These are phyloP conservation scores for Chaetomium sp. DNA, from an alignment of 2,329 filamentous ascomycete genomes.

Conservation along the genomic window DNA sequence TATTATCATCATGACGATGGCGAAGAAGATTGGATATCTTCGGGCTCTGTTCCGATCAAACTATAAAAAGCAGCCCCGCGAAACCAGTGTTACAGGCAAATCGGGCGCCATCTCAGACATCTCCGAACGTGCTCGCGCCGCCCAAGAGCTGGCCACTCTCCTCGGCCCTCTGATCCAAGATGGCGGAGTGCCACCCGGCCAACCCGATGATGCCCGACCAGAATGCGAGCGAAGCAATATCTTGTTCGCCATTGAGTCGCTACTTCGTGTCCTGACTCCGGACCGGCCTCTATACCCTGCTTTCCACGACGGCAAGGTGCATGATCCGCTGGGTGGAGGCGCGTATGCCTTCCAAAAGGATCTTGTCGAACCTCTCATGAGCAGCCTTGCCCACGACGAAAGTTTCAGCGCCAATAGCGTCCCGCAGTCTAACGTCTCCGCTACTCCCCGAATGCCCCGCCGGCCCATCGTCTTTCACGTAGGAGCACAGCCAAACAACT, in stretches of 20 bases:
- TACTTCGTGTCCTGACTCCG: neutral
- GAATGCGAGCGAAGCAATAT: neutral
- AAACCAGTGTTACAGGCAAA: too few relatives aligned
- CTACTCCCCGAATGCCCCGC: neutral
- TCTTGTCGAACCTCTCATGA: neutral
- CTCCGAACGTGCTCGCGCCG: too few relatives aligned
- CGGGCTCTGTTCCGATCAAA: too few relatives aligned
- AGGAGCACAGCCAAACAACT: slow-evolving; percentile 11
- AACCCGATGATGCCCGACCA: too few relatives aligned
- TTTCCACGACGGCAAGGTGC: slow-evolving; percentile 8
- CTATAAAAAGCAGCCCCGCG: too few relatives aligned
- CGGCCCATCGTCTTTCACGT: slow-evolving; percentile 8
- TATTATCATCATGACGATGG: too few relatives aligned
- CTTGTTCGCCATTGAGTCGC: neutral
- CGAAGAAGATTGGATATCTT: too few relatives aligned
- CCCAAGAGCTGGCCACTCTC: too few relatives aligned
- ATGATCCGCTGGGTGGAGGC: slow-evolving; percentile 9
- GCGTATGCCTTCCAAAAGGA: slow-evolving; percentile 10
- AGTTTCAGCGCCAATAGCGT: neutral
- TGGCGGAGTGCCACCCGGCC: too few relatives aligned
- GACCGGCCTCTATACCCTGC: neutral
- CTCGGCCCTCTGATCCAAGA: too few relatives aligned
- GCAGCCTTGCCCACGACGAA: slow-evolving; percentile 3
- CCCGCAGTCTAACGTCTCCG: neutral
- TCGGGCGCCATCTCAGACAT: too few relatives aligned